Base-by-base conservation (phyloP, 345 rosid genomes). In the Arabis hirsuta region DNA sequence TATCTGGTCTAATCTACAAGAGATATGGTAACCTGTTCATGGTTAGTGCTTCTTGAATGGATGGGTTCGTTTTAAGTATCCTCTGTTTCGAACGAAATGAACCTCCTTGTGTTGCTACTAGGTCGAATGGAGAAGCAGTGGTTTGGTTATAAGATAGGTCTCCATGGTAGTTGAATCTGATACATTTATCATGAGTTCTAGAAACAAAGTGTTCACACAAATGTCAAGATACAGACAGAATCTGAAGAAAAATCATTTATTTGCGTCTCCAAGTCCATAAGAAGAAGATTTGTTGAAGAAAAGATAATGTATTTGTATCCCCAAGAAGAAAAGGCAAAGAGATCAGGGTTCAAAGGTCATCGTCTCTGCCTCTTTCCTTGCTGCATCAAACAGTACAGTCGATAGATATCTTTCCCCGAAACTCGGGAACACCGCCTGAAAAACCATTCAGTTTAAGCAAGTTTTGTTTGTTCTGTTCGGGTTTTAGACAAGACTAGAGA, bases 401-500 rank as follows among this genome's bases (percentile, higher is more conserved):
- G 92, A 84, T 11, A 88, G 78, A 65, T 86, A 86, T 62, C 88
- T 77, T 74, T 88, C 93, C 12, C 88, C 88, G 9, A 81, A 80
- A 80, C 90, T 84, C 5, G 93, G 88, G 46, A 90, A 86, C 32
- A 87, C 80, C n/a, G 79, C 92, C 90, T 86, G 86, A 7, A 38
- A 57, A 36, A 8, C 9, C 61, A 55, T 55, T 34, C 7, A 32
- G 22, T 31, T 55, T 7, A 55, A 16, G 10, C 16, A 19, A 38
- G 27, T 45, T 53, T 31, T 41, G 29, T 34, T 64, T 12, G 34
- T 12, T 63, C 14, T 31, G 2, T 62, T 46, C 11, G 20, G 5
- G 58, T 54, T 54, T 29, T 13, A 12, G 39, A 54, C 31, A 31
- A 36, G 36, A 29, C 39, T 54, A 29, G 11, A 29, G 34, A 48